These are phyloP conservation scores for Wickerhamiella parazyma DNA, from an alignment of 805 yeast species.

Conservation along the genomic window DNA sequence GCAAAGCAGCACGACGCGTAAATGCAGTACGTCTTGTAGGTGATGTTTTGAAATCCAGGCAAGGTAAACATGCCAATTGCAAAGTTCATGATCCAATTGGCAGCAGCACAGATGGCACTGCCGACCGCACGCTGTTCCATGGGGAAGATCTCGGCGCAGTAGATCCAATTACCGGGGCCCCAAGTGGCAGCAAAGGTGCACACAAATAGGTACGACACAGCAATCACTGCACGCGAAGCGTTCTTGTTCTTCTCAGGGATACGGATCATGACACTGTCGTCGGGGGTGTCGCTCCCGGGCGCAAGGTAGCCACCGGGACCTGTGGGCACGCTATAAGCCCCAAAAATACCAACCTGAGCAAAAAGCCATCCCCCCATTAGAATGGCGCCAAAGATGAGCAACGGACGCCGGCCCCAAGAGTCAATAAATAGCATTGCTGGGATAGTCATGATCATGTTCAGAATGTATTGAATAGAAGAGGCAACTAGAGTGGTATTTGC, in stretches of 20 bases:
- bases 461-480: slow-evolving; percentile 34
- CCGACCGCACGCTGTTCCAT: slow-evolving; percentile 64
- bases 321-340: slow-evolving; percentile 8
- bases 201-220: slow-evolving; percentile 46
- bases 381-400: slow-evolving; percentile 47
- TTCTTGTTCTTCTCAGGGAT: too few species aligned
- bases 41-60: slow-evolving; percentile 38
- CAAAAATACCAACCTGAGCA: slow-evolving; percentile 18
- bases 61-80: slow-evolving; percentile 56
- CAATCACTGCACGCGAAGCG: slow-evolving; percentile 30
- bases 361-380: slow-evolving; percentile 49
- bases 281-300: not conserved
- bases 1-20: slow-evolving; percentile 15
- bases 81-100: slow-evolving; percentile 72
- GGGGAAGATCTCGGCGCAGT: slow-evolving; percentile 50
- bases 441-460: slow-evolving; percentile 40
- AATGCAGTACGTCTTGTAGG: slow-evolving; percentile 47
- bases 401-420: slow-evolving; percentile 49
- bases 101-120: slow-evolving; percentile 54
- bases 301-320: slow-evolving; percentile 12
- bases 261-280: slow-evolving; percentile 17
- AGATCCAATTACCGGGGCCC: slow-evolving; percentile 73
- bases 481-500: slow-evolving; percentile 41
- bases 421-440: slow-evolving; percentile 46
- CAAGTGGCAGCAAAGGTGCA: slow-evolving; percentile 70